phyloP scores from a whole-genome alignment of 495 filamentous ascomycete genomes.

The Haplographium delicatum region DNA sequence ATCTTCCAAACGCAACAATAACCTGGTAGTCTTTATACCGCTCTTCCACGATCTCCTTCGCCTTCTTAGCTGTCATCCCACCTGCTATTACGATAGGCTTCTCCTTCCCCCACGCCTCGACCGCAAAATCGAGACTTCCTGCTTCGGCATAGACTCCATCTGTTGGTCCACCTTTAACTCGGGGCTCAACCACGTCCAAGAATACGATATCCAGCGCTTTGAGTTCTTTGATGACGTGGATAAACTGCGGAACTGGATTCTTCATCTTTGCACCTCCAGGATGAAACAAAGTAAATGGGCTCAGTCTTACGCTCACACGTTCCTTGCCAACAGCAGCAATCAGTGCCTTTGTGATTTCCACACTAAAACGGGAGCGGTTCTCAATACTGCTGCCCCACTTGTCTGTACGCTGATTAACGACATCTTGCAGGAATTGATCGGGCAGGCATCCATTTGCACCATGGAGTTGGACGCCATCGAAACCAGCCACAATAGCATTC shows the following conservation, averaged over 20 bases:
- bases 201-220: constrained; percentile 53
- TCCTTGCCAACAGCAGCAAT: constrained; percentile 58
- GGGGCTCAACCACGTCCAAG: constrained; percentile 54
- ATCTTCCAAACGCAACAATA: constrained; percentile 52
- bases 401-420: constrained; percentile 57
- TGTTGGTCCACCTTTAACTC: not conserved
- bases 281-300: constrained; percentile 59
- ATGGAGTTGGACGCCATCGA: constrained; percentile 73
- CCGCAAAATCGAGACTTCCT: constrained; percentile 47
- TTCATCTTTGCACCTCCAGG: constrained; percentile 65
- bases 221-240: constrained; percentile 46
- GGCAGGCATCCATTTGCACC: constrained; percentile 69
- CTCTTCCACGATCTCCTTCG: constrained; percentile 43
- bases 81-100: constrained; percentile 55
- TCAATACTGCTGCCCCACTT: constrained; percentile 64
- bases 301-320: constrained; percentile 56
- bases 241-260: constrained; percentile 58
- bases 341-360: constrained; percentile 61
- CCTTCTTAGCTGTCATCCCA: constrained; percentile 43
- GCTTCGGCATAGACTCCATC: constrained; percentile 21
- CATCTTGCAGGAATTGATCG: constrained; percentile 66
- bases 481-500: constrained; percentile 62
- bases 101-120: constrained; percentile 40
- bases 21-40: constrained; percentile 48
- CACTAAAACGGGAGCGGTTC: constrained; percentile 57